A percentile compares a stretch with the other conserved stretches of the same genome.
Conservation (phyloP, 2,329 filamentous ascomycete genomes). For the Scytalidium sp. region DNA sequence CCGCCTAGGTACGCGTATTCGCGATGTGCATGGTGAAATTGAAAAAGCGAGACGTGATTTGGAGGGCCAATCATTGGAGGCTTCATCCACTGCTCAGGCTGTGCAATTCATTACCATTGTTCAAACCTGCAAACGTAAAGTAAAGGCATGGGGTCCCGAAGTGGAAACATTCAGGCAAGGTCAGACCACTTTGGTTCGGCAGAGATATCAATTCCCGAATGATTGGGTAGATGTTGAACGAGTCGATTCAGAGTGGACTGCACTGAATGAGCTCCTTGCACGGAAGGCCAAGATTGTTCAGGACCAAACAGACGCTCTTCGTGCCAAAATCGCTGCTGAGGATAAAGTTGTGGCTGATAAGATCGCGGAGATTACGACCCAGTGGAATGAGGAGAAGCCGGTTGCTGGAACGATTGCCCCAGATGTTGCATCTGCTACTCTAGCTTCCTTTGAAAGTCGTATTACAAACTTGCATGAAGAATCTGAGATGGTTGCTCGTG, state of each 20-base stretch:
- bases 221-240: constrained; percentile 97
- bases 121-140: constrained; percentile 91
- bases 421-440: constrained; percentile 78
- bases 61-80: constrained; percentile 88
- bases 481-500: constrained; percentile 89
- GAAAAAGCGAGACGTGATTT: constrained; percentile 87
- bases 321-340: constrained; percentile 91
- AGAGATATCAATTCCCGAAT: constrained; percentile 88
- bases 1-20: constrained; percentile 84
- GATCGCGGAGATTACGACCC: constrained; percentile 76
- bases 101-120: constrained; percentile 99
- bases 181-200: constrained; percentile 84
- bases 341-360: constrained; percentile 89
- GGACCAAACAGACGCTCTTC: constrained; percentile 91
- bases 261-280: constrained; percentile 85
- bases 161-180: constrained; percentile 95
- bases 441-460: constrained; percentile 78
- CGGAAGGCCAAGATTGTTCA: constrained; percentile 94
- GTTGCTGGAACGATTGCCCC: constrained; percentile 93
- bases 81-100: constrained; percentile 92
- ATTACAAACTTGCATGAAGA: constrained; percentile 85
- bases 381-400: constrained; percentile 97
- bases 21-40: constrained; percentile 88
- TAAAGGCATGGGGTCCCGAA: constrained; percentile 91
- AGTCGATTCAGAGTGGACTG: constrained; percentile 93